Evolutionary conservation across 1,139 yeast species (phyloP), one percentile per base, ranked within the genome.

Genomic region (Zygoascus hellenicus): DNA sequence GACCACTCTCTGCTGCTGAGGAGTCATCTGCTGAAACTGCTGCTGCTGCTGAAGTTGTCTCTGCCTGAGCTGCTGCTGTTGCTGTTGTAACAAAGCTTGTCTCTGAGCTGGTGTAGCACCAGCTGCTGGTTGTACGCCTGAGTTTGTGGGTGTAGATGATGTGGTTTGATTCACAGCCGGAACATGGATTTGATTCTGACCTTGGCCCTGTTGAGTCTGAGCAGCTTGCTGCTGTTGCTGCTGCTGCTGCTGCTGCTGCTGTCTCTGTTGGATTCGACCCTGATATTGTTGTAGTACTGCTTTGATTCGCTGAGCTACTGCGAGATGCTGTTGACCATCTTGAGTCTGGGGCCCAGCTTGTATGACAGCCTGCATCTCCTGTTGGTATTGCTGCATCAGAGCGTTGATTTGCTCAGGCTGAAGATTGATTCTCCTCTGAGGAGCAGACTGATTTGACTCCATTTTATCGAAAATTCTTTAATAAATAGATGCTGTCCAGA

Each of bases 261-360:
- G 56, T 22, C 46, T 50, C 29, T 57, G 61, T 47, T 58, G 65
- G 28, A 61, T 64, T 45, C 58, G 61, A 29, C 55, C 54, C 46
- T 61, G 65, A 46, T 62, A 57, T 50, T 54, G 67, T 55, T 58
- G 65, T 47, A 75, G 72, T 49, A 70, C 73, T 62, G 69, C 72
- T 56, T 75, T 78, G 55, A 86, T 80, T 49, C 77, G 77, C 48
- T 84, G 84, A 2, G 92, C 94, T 51, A 79, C 81, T 53, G 73
- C 70, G 54, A 77, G 68, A 59, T 83, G 87, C 55, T 76, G 80
- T 60, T 78, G 78, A n/a, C 90, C 92, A 54, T 77, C 81, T 0
- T 78, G 81, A 6, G 85, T 76, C 43, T 80, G 81, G 10, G 69
- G 65, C 5, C 83, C 83, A 0, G 72, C 67, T 36, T 64, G 62